Evolutionary conservation across 257 asterid genomes (phyloP), one percentile per base, ranked within the genome.

Genomic region (Cinchona pubescens): DNA sequence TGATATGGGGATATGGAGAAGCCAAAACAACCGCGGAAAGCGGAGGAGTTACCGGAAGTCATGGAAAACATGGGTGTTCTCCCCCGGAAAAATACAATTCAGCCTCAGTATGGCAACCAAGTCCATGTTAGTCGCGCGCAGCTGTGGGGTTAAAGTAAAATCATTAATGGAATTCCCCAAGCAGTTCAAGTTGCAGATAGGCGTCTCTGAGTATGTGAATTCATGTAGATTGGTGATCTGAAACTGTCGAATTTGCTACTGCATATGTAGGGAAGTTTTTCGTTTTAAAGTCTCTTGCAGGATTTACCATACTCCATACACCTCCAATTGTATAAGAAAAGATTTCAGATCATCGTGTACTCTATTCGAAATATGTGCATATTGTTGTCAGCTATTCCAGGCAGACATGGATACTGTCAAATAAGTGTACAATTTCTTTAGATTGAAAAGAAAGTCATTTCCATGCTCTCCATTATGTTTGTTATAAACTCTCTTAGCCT

Each of bases 1-100:
- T 94, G 32, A 92, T 94, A 43, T 91, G 99, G 99, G 99, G 97
- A 72, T 94, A 84, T 67, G 96, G 98, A 45, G 98, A 94, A 81
- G 95, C 95, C 95, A 21, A 92, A 89, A 71, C 94, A 85, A 78
- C 98, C 99, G 1, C 83, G 96, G 97, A 92, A 88, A 81, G 96
- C 96, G 5, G 92, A 94, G 61, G 96, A 92, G 80, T 73, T 94
- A 30, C 86, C 92, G 32, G 87, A 78, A 74, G 69, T 82, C 73
- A 94, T 94, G 97, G 84, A 87, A 79, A 76, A 69, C 59, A 82
- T 78, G 64, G 91, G 97, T 2, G 49, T 92, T 69, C 61, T 3
- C 75, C 97, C 96, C 19, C 76, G 66, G 71, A 81, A 77, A 80
- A 85, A 86, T 81, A 87, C 96, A 0, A 32, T 86, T 76, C 91